Evolutionary conservation across 306 rosid genomes (phyloP).

Genomic region (Arachis stenosperma): DNA sequence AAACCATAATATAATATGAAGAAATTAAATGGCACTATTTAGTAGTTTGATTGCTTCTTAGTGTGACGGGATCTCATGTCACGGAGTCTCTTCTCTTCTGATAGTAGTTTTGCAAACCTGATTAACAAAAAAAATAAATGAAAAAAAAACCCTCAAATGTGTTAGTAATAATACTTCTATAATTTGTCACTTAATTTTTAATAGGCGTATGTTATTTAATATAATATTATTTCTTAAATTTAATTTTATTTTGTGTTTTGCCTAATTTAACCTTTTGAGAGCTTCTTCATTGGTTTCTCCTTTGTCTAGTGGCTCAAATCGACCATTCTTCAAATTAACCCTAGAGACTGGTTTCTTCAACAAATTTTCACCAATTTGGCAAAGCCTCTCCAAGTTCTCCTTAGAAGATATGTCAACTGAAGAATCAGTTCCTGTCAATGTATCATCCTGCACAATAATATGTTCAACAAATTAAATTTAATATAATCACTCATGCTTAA

Average conservation of each 20-base stretch:
- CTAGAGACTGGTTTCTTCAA: constrained; percentile 47
- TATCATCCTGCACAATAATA: constrained; percentile 44
- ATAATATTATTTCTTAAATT: too few species aligned
- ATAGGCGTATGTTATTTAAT: neutral
- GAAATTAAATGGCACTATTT: neutral
- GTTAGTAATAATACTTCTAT: too few species aligned
- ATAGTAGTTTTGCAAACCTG: constrained; percentile 51
- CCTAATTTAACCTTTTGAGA: constrained; percentile 37
- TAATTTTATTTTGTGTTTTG: neutral
- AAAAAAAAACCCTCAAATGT: neutral
- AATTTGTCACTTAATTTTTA: neutral
- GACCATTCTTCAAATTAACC: constrained; percentile 42
- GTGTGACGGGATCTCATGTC: constrained; percentile 43
- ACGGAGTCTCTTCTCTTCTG: constrained; percentile 50
- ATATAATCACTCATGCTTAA: neutral
- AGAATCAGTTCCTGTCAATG: constrained; percentile 38
- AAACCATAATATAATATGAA: neutral
- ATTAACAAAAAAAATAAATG: neutral
- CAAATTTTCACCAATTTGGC: constrained; percentile 46
- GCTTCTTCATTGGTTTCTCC: constrained; percentile 51
- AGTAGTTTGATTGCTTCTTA: neutral
- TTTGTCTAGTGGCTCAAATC: constrained; percentile 14
- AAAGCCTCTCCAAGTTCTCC: constrained; percentile 41
- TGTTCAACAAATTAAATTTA: neutral
- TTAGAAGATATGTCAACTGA: constrained; percentile 49